phyloP scores from a whole-genome alignment of 2,329 filamentous ascomycete species.

The Fusarium vanettenii region DNA sequence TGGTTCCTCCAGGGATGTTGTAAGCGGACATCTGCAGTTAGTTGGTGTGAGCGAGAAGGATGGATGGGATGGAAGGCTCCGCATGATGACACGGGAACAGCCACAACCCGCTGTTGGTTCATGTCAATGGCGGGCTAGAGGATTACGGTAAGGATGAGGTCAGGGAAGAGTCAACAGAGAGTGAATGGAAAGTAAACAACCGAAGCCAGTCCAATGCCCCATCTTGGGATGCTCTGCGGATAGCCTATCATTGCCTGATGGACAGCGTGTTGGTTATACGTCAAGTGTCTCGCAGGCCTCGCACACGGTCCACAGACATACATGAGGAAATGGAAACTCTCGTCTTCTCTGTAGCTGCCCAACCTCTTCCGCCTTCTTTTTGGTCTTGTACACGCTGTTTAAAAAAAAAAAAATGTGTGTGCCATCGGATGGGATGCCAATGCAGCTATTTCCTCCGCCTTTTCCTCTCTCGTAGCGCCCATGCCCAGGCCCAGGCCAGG shows the following conservation, averaged over 20 bases:
- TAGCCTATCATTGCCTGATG: constrained; percentile 2
- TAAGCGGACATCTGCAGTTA: constrained; percentile 5
- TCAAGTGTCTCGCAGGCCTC: constrained; percentile 9
- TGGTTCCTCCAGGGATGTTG: constrained; percentile 4
- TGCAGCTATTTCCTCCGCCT: constrained; percentile 21
- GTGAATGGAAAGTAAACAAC: not conserved
- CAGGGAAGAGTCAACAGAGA: not conserved
- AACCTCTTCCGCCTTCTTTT: constrained; percentile 2
- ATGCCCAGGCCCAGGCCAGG: constrained; percentile 3
- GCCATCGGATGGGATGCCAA: constrained; percentile 9
- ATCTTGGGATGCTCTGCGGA: not conserved
- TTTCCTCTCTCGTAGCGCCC: constrained; percentile 11
- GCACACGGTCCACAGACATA: not conserved
- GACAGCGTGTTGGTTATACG: not conserved
- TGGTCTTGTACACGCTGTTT: not conserved
- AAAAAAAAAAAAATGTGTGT: constrained; percentile 12
- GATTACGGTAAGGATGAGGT: not conserved
- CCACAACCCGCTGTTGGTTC: not conserved
- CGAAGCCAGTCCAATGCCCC: not conserved
- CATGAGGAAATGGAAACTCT: constrained; percentile 1
- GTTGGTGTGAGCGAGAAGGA: not conserved
- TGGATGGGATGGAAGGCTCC: not conserved
- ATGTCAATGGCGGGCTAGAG: not conserved
- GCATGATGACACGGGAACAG: not conserved
- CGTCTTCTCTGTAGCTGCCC: constrained; percentile 5